Conservation (phyloP, 2,329 filamentous ascomycete species). For the Alternaria sp. region DNA sequence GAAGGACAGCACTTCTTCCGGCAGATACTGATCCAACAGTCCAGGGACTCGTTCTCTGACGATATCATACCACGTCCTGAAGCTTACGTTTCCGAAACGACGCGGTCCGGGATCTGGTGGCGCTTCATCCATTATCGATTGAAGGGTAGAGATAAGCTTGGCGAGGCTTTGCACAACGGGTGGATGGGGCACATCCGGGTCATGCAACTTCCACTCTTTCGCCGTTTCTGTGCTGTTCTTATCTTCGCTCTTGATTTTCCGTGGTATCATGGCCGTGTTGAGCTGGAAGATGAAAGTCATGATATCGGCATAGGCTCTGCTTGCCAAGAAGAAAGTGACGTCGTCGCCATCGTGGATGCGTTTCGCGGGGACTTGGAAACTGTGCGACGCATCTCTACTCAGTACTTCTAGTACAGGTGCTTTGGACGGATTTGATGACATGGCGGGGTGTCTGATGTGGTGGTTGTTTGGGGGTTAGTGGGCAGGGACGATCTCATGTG, state of each 20-base stretch:
- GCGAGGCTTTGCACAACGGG: conserved; percentile 69
- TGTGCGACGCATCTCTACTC: conserved; percentile 25
- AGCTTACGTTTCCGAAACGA: conserved; percentile 90
- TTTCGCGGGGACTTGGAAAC: conserved; percentile 74
- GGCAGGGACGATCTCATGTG: conserved; percentile 22
- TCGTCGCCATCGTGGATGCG: conserved; percentile 84
- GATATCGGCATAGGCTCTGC: conserved; percentile 85
- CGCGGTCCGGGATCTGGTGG: conserved; percentile 86
- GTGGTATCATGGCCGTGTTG: conserved; percentile 83
- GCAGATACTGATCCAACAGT: conserved; percentile 65
- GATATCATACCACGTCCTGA: conserved; percentile 79
- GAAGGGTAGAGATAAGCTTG: conserved; percentile 61
- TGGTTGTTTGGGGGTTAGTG: conserved; percentile 1
- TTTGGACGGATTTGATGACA: conserved; percentile 25
- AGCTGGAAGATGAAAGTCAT: conserved; percentile 88
- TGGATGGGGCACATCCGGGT: conserved; percentile 55
- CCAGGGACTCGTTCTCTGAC: conserved; percentile 65
- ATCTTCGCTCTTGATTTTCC: conserved; percentile 54
- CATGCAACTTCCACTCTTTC: conserved; percentile 60
- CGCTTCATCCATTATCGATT: conserved; percentile 56
- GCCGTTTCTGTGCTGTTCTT: conserved; percentile 44
- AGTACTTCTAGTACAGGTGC: conserved; percentile 31
- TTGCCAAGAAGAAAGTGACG: conserved; percentile 79
- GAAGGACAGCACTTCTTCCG: conserved; percentile 53
- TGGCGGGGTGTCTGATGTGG: conserved; percentile 18